Evolutionary conservation across 441 rosid genomes (phyloP).

Genomic region (Arabidopsis lyrata): DNA sequence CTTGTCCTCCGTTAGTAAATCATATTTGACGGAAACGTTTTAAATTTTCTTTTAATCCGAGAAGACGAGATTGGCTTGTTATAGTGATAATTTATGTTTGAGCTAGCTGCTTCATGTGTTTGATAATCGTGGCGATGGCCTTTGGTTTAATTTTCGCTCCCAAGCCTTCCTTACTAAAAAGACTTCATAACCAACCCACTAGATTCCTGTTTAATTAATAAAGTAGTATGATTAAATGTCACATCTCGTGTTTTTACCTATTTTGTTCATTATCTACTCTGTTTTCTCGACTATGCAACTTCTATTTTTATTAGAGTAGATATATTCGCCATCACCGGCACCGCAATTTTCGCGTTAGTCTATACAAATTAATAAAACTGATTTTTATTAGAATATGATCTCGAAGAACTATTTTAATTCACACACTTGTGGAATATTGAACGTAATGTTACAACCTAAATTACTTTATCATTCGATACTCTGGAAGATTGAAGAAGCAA

Average conservation of each 20-base stretch:
- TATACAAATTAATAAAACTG: neutral
- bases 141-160: neutral
- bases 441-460: neutral
- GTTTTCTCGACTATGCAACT: neutral
- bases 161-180: neutral
- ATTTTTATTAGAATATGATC: neutral
- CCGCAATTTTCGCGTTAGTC: constrained; percentile 29
- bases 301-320: neutral
- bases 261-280: neutral
- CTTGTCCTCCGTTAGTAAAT: too few species aligned
- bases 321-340: neutral
- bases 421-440: neutral
- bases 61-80: neutral
- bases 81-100: neutral
- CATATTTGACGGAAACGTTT: too few species aligned
- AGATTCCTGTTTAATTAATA: constrained; percentile 19
- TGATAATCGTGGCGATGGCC: neutral
- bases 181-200: neutral
- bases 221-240: neutral
- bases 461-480: neutral
- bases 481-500: constrained; percentile 27
- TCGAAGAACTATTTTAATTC: too few species aligned
- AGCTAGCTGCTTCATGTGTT: neutral
- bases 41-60: neutral
- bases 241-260: neutral